Percentiles rank a stretch among this genome's conserved stretches.
phyloP scores from a whole-genome alignment of 2,329 filamentous ascomycete species.

The Aspergillus udagawae region DNA sequence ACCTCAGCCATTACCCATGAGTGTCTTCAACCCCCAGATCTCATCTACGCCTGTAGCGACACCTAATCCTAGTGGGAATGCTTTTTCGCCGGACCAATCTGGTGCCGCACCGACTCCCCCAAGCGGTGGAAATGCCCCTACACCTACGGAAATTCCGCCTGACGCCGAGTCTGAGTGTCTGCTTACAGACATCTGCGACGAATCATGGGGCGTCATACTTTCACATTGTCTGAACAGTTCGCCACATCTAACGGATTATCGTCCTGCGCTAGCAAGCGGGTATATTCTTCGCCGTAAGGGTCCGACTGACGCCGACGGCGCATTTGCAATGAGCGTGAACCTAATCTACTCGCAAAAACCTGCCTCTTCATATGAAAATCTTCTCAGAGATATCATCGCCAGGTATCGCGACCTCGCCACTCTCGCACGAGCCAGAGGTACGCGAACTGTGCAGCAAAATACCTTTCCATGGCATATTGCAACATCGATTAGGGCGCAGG shows the following conservation, averaged over 20 bases:
- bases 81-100: conserved; percentile 42
- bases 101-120: conserved; percentile 37
- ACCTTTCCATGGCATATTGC: conserved; percentile 48
- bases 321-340: conserved; percentile 40
- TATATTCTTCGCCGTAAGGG: conserved; percentile 46
- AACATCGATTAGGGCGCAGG: conserved; percentile 40
- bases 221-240: conserved; percentile 46
- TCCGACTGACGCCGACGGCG: conserved; percentile 38
- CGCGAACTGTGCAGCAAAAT: conserved; percentile 37
- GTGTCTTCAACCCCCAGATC: conserved; percentile 28
- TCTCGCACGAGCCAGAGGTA: conserved; percentile 40
- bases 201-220: conserved; percentile 57
- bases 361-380: conserved; percentile 27
- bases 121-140: conserved; percentile 34
- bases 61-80: conserved; percentile 31
- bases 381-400: conserved; percentile 40
- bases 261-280: conserved; percentile 43
- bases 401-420: conserved; percentile 45
- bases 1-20: conserved; percentile 28
- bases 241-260: conserved; percentile 38
- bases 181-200: conserved; percentile 56
- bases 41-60: conserved; percentile 39
- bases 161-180: conserved; percentile 53
- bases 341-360: conserved; percentile 34
- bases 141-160: conserved; percentile 29